Conservation (phyloP, 768 basidiomycete species). For the Lactarius tabidus region DNA sequence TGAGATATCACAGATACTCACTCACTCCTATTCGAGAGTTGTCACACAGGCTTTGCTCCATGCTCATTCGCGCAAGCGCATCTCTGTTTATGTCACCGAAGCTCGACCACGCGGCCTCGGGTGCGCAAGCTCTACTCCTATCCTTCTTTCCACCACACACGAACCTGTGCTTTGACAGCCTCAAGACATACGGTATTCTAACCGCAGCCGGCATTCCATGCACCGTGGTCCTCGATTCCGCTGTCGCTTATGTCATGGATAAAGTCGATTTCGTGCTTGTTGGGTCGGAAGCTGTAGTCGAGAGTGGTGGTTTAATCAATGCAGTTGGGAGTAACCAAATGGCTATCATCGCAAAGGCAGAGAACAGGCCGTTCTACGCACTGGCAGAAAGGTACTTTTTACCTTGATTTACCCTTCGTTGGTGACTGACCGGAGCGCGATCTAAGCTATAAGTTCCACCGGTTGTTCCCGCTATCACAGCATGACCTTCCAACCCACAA, state of each 20-base stretch:
- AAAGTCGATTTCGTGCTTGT: slow-evolving; percentile 93
- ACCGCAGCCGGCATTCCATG: slow-evolving; percentile 90
- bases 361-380: slow-evolving; percentile 95
- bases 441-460: slow-evolving; percentile 91
- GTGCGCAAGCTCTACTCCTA: slow-evolving; percentile 40
- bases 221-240: slow-evolving; percentile 92
- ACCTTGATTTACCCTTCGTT: background rate
- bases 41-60: slow-evolving; percentile 89
- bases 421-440: slow-evolving; percentile 15
- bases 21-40: slow-evolving; percentile 94
- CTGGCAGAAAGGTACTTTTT: slow-evolving; percentile 73
- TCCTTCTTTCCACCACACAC: slow-evolving; percentile 13
- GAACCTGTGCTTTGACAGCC: slow-evolving; percentile 42
- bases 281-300: slow-evolving; percentile 96
- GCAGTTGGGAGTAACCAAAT: slow-evolving; percentile 96
- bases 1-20: slow-evolving; percentile 67
- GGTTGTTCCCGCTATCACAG: slow-evolving; percentile 89
- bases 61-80: slow-evolving; percentile 87
- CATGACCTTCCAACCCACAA: slow-evolving; percentile 85
- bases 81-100: slow-evolving; percentile 98
- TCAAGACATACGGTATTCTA: slow-evolving; percentile 87
- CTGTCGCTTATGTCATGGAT: slow-evolving; percentile 96
- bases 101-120: slow-evolving; percentile 85
- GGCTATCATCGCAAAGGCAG: slow-evolving; percentile 91
- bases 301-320: slow-evolving; percentile 89